Base-by-base conservation (phyloP, 1,139 yeast genomes). In the Yamadazyma pseudoaaseri region DNA sequence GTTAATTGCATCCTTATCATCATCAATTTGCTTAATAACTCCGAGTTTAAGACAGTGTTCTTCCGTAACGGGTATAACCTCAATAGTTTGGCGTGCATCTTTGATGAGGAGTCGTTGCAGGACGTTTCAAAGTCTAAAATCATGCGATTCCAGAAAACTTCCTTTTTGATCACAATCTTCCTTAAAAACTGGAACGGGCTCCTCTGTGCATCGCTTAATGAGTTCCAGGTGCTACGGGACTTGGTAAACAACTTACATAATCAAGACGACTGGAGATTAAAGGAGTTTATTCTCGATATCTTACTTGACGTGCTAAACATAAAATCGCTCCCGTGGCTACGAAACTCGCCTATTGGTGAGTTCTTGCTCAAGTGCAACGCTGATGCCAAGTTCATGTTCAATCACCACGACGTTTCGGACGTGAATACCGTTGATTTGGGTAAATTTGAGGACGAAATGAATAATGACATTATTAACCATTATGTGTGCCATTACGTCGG, bases 181-280 rank as follows among this genome's bases (percentile, higher is more conserved):
- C 58, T 92, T 33, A 83, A 86, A 41, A 73, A 79, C 30, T 84
- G 94, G 79, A 72, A 85, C 13, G 98, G 98, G 0, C 53, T 89
- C 9, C 71, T 84, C 44, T 75, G 84, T 6, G 75, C 82, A 46
- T 72, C 86, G 0, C 68, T 75, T 36, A 67, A 81, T 44, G 59
- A 76, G 38, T 83, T 79, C 46, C 38, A 33, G 16, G 29, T 38
- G 5, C 24, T 38, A 6, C 16, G 35, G 7, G 67, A 67, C 34
- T 73, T 83, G 20, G 49, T 92, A 13, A 63, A 62, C 28, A 78
- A 79, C 36, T 62, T 92, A 23, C 76, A 80, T 35, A 83, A 84
- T 1, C 67, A 76, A 15, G 56, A 70, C 2, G 58, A 65, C 16
- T 64, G 86, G 11, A 29, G 30, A 25, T 18, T 38, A 3, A 74